Conservation (phyloP, 257 asterid species). For the Cordia subcordata region DNA sequence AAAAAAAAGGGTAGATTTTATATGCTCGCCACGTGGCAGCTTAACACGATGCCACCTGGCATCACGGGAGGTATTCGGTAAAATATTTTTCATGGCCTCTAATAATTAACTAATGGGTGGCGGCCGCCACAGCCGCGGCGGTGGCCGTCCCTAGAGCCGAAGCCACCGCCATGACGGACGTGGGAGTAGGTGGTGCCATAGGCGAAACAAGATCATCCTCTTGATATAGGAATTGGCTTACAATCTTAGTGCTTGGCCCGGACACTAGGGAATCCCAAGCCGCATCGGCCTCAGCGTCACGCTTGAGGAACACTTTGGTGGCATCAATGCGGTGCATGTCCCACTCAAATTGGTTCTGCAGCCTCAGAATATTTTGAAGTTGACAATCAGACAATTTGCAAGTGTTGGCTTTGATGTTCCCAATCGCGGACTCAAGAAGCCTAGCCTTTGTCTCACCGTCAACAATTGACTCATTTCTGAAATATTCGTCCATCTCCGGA, state of each 20-base stretch:
- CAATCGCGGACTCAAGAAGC: constrained; percentile 42
- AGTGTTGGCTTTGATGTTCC: constrained; percentile 54
- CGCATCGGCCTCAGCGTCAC: constrained; percentile 36
- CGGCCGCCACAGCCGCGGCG: constrained; percentile 35
- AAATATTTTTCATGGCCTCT: background rate
- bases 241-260: constrained; percentile 39
- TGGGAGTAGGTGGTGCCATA: constrained; percentile 19
- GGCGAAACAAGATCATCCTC: constrained; percentile 19
- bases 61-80: constrained; percentile 1
- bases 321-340: constrained; percentile 58
- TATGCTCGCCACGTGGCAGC: constrained; percentile 24
- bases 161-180: constrained; percentile 17
- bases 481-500: constrained; percentile 61
- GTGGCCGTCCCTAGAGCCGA: constrained; percentile 19
- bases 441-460: constrained; percentile 14
- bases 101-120: constrained; percentile 30
- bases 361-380: constrained; percentile 42
- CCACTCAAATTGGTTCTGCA: constrained; percentile 43
- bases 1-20: constrained; percentile 6
- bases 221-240: constrained; percentile 37
- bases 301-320: constrained; percentile 55
- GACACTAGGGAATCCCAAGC: constrained; percentile 65
- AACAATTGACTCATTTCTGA: constrained; percentile 15
- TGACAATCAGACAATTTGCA: constrained; percentile 48
- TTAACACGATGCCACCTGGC: constrained; percentile 20